Evolutionary conservation across 2,329 filamentous ascomycete species (phyloP), one percentile per base, ranked within the genome.

Genomic region (Cladosporium phlei): DNA sequence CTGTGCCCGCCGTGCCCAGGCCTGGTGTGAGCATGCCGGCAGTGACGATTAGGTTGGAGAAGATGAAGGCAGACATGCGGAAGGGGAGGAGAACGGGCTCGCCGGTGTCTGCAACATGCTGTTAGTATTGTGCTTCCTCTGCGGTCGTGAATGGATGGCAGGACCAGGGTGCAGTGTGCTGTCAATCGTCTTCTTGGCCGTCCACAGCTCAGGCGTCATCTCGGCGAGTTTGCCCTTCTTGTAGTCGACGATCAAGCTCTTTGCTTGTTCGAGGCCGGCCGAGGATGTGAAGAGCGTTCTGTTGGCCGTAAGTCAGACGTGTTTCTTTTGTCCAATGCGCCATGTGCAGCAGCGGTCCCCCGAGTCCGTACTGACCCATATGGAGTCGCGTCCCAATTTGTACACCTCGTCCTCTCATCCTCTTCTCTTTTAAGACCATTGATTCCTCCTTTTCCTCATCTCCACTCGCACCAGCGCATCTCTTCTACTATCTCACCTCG

Each of bases 81-180:
- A 97, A 97, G 16, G 93, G 93, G 14, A 98, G 77, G 59, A 97
- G 80, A 53, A 98, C 90, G 38, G 91, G 85, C 66, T 90, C 76
- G 56, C 93, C 93, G 14, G 90, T 97, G 68, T 98, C 93, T 94
- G 54, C 35, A 11, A 35, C 8, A 11, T 22, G 37, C 6, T 6
- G 20, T 49, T 30, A 47, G 33, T 10, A 12, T 2, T 14, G 8
- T n/a, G n/a, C n/a, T n/a, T n/a, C n/a, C n/a, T n/a, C n/a, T n/a
- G n/a, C n/a, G 11, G 29, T 21, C 11, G 14, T 16, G 1, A 33
- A 12, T 46, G 51, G 76, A 56, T 80, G 94, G 89, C 89, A 55
- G 93, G 93, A 94, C 89, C 89, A 55, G 93, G 93, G 66, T 98
- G 93, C 55, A 98, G 71, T 11, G 93, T 98, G 51, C 93, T 91